Evolutionary conservation across 805 yeast species (phyloP), one percentile per base, ranked within the genome.

Genomic region (Pichia pseudocactophila): DNA sequence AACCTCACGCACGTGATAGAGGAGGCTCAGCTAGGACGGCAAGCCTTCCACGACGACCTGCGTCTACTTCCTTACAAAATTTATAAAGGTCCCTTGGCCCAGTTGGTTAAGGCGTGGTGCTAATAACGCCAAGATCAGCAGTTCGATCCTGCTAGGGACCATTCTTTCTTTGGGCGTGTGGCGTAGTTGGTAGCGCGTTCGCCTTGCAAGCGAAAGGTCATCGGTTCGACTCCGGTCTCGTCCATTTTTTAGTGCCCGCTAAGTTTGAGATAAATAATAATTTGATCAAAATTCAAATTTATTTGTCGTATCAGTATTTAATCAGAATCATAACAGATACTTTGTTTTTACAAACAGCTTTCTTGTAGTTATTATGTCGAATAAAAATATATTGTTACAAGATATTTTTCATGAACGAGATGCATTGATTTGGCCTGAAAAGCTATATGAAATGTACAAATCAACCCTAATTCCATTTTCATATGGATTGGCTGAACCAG

Each of bases 101-200:
- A 63, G 67, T 63, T 62, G 67, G 67, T 62, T 62, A 63, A 63
- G 67, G 67, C 67, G 59, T 61, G 64, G 68, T 62, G 68, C 68
- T 63, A 63, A 63, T 63, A 63, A 63, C 67, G 66, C 67, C 64
- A 59, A 59, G 84, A 78, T 78, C 85, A 76, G 82, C 85, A 75
- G 85, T 78, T 78, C 85, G 85, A 78, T 77, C 85, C 85, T 75
- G 85, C 82, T 76, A 78, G 82, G 82, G 82, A 78, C 78, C 84
- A 78, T 57, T 63, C 53, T 37, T 52, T 57, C 48, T 22, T 35
- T 27, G 81, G 82, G 82, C 81, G 79, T 73, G 79, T 77, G 80
- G 83, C 82, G 82, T 73, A 77, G 83, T 76, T 76, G 83, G 83
- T 77, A 77, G 82, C 81, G 82, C 82, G 81, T 36, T 40, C 41